phyloP scores from a whole-genome alignment of 352 stramenopile species.

The Lagenidium giganteum region DNA sequence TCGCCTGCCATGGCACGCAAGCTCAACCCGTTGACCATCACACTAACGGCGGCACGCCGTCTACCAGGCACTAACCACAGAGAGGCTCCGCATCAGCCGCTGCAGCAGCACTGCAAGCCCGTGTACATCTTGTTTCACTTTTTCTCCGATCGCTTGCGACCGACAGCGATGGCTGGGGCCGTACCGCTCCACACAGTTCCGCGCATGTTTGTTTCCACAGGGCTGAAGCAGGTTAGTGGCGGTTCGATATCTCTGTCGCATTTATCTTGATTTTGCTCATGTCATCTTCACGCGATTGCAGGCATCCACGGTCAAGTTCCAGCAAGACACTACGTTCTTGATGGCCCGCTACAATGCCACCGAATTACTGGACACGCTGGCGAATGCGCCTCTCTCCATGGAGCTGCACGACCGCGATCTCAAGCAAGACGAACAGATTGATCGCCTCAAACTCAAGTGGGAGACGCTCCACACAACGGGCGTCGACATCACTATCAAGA shows the following conservation, averaged over 20 bases:
- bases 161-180: neutral
- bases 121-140: constrained; percentile 52
- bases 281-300: neutral
- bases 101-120: constrained; percentile 36
- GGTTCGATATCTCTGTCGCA: neutral
- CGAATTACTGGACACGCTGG: constrained; percentile 47
- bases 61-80: constrained; percentile 70
- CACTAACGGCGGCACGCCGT: constrained; percentile 28
- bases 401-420: constrained; percentile 75
- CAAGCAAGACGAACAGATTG: constrained; percentile 24
- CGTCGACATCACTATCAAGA: constrained; percentile 11
- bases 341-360: constrained; percentile 28
- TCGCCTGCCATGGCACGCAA: constrained; percentile 24
- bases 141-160: constrained; percentile 29
- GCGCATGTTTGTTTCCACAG: constrained; percentile 28
- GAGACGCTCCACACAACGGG: constrained; percentile 40
- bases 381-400: constrained; percentile 27
- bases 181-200: constrained; percentile 1
- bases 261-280: neutral
- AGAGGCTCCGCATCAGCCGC: constrained; percentile 8
- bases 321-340: constrained; percentile 53
- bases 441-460: constrained; percentile 49
- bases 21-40: constrained; percentile 69
- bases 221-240: constrained; percentile 30
- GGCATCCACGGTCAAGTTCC: constrained; percentile 23